Evolutionary conservation across 1,284 basidiomycete species (phyloP).

Genomic region (Quambalaria eucalypti): DNA sequence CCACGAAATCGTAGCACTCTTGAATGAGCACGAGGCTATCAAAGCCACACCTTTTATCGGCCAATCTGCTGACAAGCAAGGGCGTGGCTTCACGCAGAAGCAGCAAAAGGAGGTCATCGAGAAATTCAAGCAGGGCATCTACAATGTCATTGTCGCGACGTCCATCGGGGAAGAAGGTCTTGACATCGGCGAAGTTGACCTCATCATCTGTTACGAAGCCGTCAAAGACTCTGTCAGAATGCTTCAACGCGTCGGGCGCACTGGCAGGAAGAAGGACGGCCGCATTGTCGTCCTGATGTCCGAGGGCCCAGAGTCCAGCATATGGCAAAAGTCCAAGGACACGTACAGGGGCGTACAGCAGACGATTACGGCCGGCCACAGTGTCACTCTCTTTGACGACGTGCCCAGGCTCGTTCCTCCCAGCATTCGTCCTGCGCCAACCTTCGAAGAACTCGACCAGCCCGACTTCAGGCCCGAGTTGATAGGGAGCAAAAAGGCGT

Average conservation of each 20-base stretch:
- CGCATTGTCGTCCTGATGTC: conserved; percentile 85
- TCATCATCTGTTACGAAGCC: conserved; percentile 92
- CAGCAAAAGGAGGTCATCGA: conserved; percentile 79
- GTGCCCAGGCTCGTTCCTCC: conserved; percentile 76
- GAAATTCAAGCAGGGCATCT: conserved; percentile 76
- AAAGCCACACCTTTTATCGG: conserved; percentile 80
- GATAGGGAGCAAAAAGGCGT: conserved; percentile 13
- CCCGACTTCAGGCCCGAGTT: conserved; percentile 43
- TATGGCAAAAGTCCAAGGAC: conserved; percentile 81
- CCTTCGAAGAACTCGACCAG: conserved; percentile 64
- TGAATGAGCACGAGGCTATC: conserved; percentile 51
- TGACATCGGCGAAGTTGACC: conserved; percentile 98
- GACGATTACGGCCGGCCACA: conserved; percentile 72
- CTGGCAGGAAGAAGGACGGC: conserved; percentile 84
- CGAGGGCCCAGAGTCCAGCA: conserved; percentile 79
- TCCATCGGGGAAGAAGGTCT: conserved; percentile 97
- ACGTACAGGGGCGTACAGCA: conserved; percentile 83
- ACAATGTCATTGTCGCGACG: conserved; percentile 88
- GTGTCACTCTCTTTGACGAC: conserved; percentile 84
- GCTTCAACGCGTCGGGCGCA: conserved; percentile 91
- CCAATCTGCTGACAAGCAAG: conserved; percentile 72
- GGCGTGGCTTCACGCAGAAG: conserved; percentile 79
- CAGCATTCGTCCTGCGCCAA: conserved; percentile 63
- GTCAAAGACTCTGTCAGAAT: conserved; percentile 93
- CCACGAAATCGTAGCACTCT: conserved; percentile 67